Evolutionary conservation across 257 asterid species (phyloP), one percentile per base, ranked within the genome.

Genomic region (Nyctanthes arbortristis): DNA sequence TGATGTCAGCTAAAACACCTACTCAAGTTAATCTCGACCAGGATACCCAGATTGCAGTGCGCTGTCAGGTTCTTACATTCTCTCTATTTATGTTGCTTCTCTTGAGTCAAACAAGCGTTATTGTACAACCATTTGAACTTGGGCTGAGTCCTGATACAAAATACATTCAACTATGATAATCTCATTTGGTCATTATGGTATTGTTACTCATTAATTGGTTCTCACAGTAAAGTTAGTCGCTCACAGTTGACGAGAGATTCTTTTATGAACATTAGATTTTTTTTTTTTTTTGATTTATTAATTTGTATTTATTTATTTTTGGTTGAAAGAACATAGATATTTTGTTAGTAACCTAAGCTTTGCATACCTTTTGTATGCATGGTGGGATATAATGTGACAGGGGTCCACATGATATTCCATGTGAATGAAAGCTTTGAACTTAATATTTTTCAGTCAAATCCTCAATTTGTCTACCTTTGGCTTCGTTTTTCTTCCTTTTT

Each of bases 1-100:
- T 93, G 84, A 79, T 86, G 90, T 83, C 96, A 52, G 96, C 87
- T 71, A 93, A 87, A 78, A 72, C 69, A 75, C 96, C 96, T 7
- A 74, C 86, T 73, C 83, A 56, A 74, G 77, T 93, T 59, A 80
- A 59, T 71, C 71, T 93, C 22, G 95, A 90, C 47, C 79, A 82
- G 68, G 83, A 71, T 72, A 81, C 86, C 71, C 82, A 74, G 73
- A 77, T 91, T 67, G 96, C 88, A 31, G 97, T 93, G 72, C 88
- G 94, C 56, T 93, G 97, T 87, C 89, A 92, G 98, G 98, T 92
- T 74, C 73, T 61, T 59, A 32, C 67, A 67, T 67, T n/a, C n/a
- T 45, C 2, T 60, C 7, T 59, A 11, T 37, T 36, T 52, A 29
- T 61, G 57, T 13, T 55, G 36, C 16, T 67, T 52, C 28, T 22